These are phyloP conservation scores for Dioscorea zingiberensis DNA, from an alignment of 106 monocot species.

Conservation along the genomic window DNA sequence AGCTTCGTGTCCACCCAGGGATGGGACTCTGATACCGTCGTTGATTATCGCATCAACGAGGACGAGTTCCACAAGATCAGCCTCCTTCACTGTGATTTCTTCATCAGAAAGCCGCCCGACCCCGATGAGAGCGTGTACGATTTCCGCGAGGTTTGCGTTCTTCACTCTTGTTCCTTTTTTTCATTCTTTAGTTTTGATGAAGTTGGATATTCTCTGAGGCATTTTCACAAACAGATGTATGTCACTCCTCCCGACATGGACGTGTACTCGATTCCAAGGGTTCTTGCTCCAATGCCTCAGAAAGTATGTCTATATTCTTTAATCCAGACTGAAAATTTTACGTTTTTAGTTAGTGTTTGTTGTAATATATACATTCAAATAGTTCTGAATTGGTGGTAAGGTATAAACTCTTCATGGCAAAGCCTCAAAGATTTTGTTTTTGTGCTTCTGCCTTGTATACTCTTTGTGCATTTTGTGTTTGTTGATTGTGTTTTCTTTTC, in stretches of 20 bases:
- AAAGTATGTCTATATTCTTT: conserved; percentile 39
- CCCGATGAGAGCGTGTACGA: conserved; percentile 81
- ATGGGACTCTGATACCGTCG: conserved; percentile 73
- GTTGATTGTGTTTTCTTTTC: conserved; percentile 7
- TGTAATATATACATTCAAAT: neutral
- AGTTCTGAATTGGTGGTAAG: neutral
- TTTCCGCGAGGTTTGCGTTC: conserved; percentile 67
- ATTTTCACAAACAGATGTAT: conserved; percentile 66
- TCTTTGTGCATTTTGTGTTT: neutral
- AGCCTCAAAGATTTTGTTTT: neutral
- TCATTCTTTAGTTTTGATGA: neutral
- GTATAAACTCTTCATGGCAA: neutral
- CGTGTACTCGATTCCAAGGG: conserved; percentile 78
- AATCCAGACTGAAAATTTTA: neutral
- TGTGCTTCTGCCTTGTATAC: neutral
- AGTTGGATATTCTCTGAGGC: conserved; percentile 1
- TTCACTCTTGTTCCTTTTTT: neutral
- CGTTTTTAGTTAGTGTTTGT: neutral
- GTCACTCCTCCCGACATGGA: conserved; percentile 91
- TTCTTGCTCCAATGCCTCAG: conserved; percentile 81
- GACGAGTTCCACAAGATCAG: conserved; percentile 97
- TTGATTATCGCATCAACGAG: conserved; percentile 86
- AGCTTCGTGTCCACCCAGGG: conserved; percentile 82
- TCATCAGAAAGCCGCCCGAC: conserved; percentile 87
- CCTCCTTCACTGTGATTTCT: conserved; percentile 85